Conservation (phyloP, 2,329 filamentous ascomycete species). For the Cytospora piceicola region DNA sequence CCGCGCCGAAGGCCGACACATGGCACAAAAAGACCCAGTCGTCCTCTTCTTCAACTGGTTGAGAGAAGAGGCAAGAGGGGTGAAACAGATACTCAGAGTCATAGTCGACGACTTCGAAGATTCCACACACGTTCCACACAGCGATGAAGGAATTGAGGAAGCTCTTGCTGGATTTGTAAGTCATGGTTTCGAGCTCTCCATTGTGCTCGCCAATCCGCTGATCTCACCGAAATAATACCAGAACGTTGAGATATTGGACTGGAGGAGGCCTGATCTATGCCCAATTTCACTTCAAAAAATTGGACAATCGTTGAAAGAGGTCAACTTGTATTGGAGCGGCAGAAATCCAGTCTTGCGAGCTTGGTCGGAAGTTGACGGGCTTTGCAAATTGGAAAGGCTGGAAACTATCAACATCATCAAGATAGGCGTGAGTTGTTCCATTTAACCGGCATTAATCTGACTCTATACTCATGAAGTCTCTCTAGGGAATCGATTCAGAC, state of each 20-base stretch:
- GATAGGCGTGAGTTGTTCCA: background rate
- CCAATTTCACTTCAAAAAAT: background rate
- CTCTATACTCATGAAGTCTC: background rate
- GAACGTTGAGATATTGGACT: slow-evolving; percentile 11
- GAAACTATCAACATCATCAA: background rate
- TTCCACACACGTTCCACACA: background rate
- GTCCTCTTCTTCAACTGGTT: slow-evolving; percentile 3
- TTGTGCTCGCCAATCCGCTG: background rate
- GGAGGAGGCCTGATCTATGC: background rate
- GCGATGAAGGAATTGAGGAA: slow-evolving; percentile 8
- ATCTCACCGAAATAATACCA: background rate
- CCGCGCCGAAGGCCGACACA: background rate
- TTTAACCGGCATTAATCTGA: background rate
- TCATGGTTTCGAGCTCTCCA: background rate
- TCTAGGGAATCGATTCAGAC: background rate
- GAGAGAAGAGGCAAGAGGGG: background rate
- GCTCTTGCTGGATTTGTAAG: background rate
- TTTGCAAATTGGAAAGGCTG: background rate
- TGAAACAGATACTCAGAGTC: background rate
- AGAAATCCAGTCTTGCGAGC: slow-evolving; percentile 1
- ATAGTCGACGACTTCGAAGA: background rate
- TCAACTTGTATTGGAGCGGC: slow-evolving; percentile 13
- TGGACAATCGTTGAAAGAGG: background rate
- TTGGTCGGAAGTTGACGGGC: slow-evolving; percentile 1
- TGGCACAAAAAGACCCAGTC: background rate